phyloP scores from a whole-genome alignment of 2,329 filamentous ascomycete genomes.

The Hortaea werneckii region DNA sequence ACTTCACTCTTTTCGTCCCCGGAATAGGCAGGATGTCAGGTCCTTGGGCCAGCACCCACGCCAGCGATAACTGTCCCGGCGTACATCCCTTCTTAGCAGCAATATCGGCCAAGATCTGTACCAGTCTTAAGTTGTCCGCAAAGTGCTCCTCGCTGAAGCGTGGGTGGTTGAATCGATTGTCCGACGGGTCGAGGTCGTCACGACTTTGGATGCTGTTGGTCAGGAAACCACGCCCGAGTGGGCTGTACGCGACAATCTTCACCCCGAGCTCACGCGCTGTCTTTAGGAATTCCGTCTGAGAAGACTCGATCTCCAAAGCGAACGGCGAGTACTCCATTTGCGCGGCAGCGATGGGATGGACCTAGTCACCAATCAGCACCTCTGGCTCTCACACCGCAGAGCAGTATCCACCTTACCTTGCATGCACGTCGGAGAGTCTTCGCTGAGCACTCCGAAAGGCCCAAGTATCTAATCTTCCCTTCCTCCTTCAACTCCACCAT shows the following conservation, averaged over 20 bases:
- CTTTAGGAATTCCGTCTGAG: slow-evolving; percentile 30
- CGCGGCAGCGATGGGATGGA: slow-evolving; percentile 42
- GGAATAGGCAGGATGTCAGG: slow-evolving; percentile 17
- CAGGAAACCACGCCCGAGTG: slow-evolving; percentile 31
- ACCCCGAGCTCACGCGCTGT: slow-evolving; percentile 40
- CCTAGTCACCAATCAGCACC: no score
- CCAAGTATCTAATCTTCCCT: slow-evolving; percentile 46
- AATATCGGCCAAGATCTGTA: slow-evolving; percentile 15
- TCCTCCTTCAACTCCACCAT: slow-evolving; percentile 38
- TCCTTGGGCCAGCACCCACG: slow-evolving; percentile 24
- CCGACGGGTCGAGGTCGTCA: slow-evolving; percentile 27
- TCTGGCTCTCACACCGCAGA: no score
- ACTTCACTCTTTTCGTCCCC: slow-evolving; percentile 19
- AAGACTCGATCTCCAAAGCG: slow-evolving; percentile 39
- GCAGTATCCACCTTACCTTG: no score
- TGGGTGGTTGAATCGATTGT: slow-evolving; percentile 20
- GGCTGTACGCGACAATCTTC: slow-evolving; percentile 31
- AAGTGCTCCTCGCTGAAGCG: slow-evolving; percentile 23
- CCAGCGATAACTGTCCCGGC: slow-evolving; percentile 20
- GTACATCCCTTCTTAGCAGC: slow-evolving; percentile 22
- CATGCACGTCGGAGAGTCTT: slow-evolving; percentile 41
- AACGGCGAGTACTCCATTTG: slow-evolving; percentile 47
- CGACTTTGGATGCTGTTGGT: slow-evolving; percentile 25
- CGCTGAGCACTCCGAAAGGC: slow-evolving; percentile 41
- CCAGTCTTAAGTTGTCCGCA: slow-evolving; percentile 22